Base-by-base conservation (phyloP, 176 grass and related monocot genomes). In the Secale cereale region DNA sequence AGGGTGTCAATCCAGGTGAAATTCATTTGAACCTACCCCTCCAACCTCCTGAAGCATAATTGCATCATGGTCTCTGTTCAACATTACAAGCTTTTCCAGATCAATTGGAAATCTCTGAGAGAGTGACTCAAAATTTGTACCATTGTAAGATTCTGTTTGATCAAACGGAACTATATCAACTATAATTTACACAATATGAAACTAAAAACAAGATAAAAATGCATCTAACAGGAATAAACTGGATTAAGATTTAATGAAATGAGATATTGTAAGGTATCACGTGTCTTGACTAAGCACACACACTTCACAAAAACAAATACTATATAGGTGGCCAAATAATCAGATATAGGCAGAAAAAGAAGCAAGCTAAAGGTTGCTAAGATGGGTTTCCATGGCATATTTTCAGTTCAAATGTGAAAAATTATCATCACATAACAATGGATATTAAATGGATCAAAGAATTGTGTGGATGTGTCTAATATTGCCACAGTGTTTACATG, bases 31-130 rank as follows among this genome's bases (percentile, higher is more conserved):
- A 78, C 76, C 32, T 78, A 78, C 76, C 76, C 76, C 76, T 78
- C 76, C 76, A 60, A 78, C 54, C 54, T 78, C 30, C 76, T 26
- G 22, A 60, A 78, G 57, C 33, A 26, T 59, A 78, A 37, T 78
- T 35, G 76, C 54, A 36, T 78, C 76, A 60, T 37, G 76, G 59
- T 78, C 54, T 61, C 12, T 78, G 76, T 60, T 78, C 54, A 78
- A 78, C 31, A 60, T 60, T 39, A 60, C 32, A 78, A 78, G 76
- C 54, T 78, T 78, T 78, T 78, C 76, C 76, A 60, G 76, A 78
- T 61, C 31, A 78, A 78, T 78, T 59, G 76, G 76, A 78, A 78
- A 78, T 59, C 32, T 78, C 32, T 37, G 76, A 78, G 54, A 17
- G 76, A 37, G 31, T 5, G 76, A 23, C 54, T 26, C 54, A 16